Evolutionary conservation across 2,329 filamentous ascomycete species (phyloP).

Genomic region (Ilyonectria robusta): DNA sequence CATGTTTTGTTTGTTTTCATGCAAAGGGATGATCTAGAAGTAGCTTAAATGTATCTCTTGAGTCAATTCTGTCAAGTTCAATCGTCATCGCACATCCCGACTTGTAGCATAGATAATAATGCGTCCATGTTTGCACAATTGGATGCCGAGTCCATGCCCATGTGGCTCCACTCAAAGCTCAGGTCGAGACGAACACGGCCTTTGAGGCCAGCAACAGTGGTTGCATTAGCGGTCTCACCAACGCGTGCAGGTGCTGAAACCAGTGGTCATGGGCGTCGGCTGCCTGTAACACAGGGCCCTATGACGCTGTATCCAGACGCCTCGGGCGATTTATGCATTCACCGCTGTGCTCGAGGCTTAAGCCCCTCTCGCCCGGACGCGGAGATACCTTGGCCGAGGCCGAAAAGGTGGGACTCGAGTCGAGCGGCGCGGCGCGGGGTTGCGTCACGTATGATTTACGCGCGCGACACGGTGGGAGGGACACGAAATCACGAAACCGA

Average conservation of each 20-base stretch:
- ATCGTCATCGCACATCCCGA: background rate
- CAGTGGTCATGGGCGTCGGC: slow-evolving; percentile 28
- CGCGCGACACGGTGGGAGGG: slow-evolving; percentile 46
- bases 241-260: slow-evolving; percentile 27
- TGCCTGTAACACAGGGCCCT: background rate
- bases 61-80: background rate
- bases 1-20: background rate
- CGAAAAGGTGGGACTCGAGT: background rate
- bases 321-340: background rate
- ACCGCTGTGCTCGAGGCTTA: background rate
- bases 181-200: slow-evolving; percentile 29
- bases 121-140: slow-evolving; percentile 4
- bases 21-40: background rate
- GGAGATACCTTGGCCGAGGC: slow-evolving; percentile 21
- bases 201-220: slow-evolving; percentile 35
- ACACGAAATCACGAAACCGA: slow-evolving; percentile 62
- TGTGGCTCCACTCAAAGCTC: slow-evolving; percentile 31
- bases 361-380: slow-evolving; percentile 22
- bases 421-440: slow-evolving; percentile 29
- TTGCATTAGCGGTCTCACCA: slow-evolving; percentile 40
- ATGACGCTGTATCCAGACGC: background rate
- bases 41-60: background rate
- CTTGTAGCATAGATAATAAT: background rate
- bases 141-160: slow-evolving; percentile 7
- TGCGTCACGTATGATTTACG: slow-evolving; percentile 43